phyloP scores from a whole-genome alignment of 2,329 filamentous ascomycete genomes.

The Neopestalotiopsis sp. region DNA sequence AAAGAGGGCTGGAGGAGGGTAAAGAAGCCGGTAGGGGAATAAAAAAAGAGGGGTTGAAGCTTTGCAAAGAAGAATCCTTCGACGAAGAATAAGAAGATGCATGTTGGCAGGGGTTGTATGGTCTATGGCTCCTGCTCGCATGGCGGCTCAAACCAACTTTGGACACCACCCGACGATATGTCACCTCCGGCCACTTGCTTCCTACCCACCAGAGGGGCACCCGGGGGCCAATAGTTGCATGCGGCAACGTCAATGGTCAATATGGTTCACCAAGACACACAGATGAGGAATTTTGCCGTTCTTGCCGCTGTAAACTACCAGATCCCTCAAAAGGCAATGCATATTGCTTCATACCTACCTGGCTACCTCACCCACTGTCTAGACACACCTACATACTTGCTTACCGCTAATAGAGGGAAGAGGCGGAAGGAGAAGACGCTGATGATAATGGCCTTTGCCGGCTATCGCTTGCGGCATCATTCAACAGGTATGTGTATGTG shows the following conservation, averaged over 20 bases:
- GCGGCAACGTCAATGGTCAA: background rate
- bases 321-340: background rate
- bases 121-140: background rate
- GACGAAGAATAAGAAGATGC: background rate
- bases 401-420: background rate
- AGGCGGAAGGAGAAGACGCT: too few species aligned
- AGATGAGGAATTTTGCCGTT: slow-evolving; percentile 8
- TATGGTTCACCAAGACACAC: background rate
- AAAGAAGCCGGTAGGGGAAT: background rate
- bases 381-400: background rate
- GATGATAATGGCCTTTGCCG: background rate
- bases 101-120: background rate
- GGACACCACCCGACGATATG: slow-evolving; percentile 11
- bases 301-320: slow-evolving; percentile 8
- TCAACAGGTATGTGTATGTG: too few species aligned
- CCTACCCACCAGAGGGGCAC: background rate
- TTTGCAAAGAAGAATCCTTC: slow-evolving; percentile 9
- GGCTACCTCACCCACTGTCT: background rate
- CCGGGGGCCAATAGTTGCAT: background rate
- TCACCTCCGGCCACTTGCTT: slow-evolving; percentile 3
- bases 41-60: slow-evolving; percentile 9
- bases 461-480: background rate
- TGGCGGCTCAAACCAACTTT: slow-evolving; percentile 12
- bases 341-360: background rate
- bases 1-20: background rate